Percentiles rank a stretch among this genome's conserved stretches.
Evolutionary conservation across 75 land plant genomes (phyloP).

Genomic region (Cunninghamia lanceolata): DNA sequence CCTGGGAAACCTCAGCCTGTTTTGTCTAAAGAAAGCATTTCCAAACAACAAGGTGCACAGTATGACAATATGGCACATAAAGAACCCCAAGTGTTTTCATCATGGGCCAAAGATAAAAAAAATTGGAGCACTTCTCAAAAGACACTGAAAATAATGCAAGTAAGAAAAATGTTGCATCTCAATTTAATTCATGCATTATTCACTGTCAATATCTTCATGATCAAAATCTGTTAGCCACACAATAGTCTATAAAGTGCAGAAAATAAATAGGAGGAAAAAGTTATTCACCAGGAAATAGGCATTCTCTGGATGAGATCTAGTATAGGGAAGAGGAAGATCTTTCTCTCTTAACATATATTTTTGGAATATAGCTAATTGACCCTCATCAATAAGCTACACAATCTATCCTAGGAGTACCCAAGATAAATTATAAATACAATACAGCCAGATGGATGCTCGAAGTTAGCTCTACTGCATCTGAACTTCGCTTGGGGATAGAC

Average conservation of each 20-base stretch:
- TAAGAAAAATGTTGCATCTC: constrained; percentile 35
- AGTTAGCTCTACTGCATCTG: constrained; percentile 22
- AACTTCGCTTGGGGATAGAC: constrained; percentile 16
- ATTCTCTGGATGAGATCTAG: neutral
- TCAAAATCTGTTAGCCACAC: neutral
- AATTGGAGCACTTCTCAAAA: neutral
- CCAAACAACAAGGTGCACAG: constrained; percentile 36
- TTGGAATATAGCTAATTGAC: neutral
- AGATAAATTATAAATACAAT: constrained; percentile 29
- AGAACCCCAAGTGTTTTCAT: neutral
- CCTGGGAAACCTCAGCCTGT: constrained; percentile 68
- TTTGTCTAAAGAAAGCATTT: constrained; percentile 60
- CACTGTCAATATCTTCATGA: neutral
- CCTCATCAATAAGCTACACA: neutral
- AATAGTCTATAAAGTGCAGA: neutral
- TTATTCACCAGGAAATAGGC: neutral
- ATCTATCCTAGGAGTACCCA: neutral
- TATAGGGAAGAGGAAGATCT: neutral
- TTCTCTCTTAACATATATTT: neutral
- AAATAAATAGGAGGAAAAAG: neutral
- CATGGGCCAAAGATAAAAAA: neutral
- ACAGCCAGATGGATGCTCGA: constrained; percentile 61
- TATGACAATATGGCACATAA: constrained; percentile 16
- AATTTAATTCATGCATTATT: neutral
- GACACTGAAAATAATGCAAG: neutral